Evolutionary conservation across 2,329 filamentous ascomycete species (phyloP).

Genomic region (Akanthomyces muscarius): DNA sequence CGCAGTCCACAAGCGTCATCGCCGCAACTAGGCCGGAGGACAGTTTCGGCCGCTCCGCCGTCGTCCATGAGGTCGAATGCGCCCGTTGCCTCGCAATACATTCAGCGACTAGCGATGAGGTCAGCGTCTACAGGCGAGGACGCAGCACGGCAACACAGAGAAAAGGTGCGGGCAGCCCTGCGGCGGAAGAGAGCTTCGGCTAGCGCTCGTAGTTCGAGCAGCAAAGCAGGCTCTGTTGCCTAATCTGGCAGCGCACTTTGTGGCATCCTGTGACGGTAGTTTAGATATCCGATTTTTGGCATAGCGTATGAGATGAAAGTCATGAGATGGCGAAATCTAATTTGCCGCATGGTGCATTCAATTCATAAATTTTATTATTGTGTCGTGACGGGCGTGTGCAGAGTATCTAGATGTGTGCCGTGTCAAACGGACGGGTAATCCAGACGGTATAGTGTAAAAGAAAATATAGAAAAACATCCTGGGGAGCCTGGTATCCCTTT

Average conservation of each 20-base stretch:
- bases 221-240: conserved; percentile 15
- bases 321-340: neutral
- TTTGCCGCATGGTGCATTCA: neutral
- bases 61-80: conserved; percentile 18
- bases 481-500: conserved; percentile 14
- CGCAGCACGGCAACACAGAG: conserved; percentile 23
- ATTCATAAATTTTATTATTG: conserved; percentile 8
- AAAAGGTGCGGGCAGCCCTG: conserved; percentile 27
- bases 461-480: neutral
- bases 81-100: conserved; percentile 24
- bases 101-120: conserved; percentile 21
- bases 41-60: conserved; percentile 21
- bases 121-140: conserved; percentile 18
- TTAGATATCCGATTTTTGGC: neutral
- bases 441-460: conserved; percentile 7
- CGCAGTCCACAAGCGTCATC: neutral
- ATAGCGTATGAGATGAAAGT: neutral
- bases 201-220: conserved; percentile 19
- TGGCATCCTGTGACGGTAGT: neutral
- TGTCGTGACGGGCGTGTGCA: conserved; percentile 17
- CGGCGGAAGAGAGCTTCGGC: conserved; percentile 23
- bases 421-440: conserved; percentile 2
- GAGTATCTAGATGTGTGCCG: conserved; percentile 11
- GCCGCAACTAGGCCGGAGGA: neutral
- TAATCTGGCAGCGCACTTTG: neutral